phyloP scores from a whole-genome alignment of 192 early-diverging fungal species.

The Entophlyctis luteolus region DNA sequence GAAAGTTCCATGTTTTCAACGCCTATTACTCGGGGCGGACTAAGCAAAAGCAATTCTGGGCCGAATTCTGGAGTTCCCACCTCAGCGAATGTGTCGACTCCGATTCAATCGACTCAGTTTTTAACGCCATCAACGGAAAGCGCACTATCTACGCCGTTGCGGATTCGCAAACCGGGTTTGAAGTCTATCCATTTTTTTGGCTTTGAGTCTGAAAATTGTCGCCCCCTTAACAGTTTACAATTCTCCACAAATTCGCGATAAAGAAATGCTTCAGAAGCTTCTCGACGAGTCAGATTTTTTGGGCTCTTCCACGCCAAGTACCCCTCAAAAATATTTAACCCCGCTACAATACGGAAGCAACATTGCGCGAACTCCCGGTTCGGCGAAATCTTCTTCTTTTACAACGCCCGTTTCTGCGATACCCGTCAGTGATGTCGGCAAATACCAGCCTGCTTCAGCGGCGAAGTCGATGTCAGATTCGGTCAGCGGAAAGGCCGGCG shows the following conservation, averaged over 20 bases:
- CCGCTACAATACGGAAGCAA: too few species aligned
- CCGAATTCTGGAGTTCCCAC: too few species aligned
- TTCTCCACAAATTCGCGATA: neutral
- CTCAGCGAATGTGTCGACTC: too few species aligned
- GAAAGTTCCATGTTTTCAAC: neutral
- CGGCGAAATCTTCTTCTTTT: neutral
- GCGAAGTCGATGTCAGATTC: neutral
- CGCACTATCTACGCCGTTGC: too few species aligned
- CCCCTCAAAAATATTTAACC: neutral
- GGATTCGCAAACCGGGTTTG: too few species aligned
- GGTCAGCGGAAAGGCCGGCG: neutral
- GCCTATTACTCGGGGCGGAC: too few species aligned
- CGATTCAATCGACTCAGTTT: too few species aligned
- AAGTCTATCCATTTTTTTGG: too few species aligned
- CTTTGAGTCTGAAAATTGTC: too few species aligned
- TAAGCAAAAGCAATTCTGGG: too few species aligned
- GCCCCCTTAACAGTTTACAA: neutral
- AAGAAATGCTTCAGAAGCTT: neutral
- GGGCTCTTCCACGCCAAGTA: neutral
- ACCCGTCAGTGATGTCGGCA: neutral
- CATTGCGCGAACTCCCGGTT: too few species aligned
- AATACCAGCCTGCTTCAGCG: neutral
- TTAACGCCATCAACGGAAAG: too few species aligned
- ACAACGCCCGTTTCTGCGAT: neutral
- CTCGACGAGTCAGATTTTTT: neutral